Evolutionary conservation across 2,329 filamentous ascomycete genomes (phyloP), one percentile per base, ranked within the genome.

Genomic region (Microdochium bolleyi): DNA sequence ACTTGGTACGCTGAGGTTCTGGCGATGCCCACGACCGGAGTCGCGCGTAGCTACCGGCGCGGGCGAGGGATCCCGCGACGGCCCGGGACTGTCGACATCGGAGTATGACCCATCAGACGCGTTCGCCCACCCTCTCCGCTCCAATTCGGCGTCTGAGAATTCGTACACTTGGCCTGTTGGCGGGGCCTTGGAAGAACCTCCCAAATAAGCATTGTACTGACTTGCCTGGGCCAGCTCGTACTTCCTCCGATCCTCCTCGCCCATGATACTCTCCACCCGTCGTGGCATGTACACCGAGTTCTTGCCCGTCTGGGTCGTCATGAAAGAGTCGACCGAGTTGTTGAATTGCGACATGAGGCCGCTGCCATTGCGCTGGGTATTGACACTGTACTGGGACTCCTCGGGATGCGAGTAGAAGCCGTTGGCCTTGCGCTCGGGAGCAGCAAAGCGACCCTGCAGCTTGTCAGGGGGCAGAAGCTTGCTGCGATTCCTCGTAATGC

Each of bases 391-490:
- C 56, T 80, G 73, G n/a, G 83, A 85, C 58, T 88, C 85, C 64
- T 89, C 86, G 10, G 73, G 72, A 63, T 89, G 83, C 55, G 80
- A 73, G 65, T 90, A 92, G 69, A 81, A 85, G 24, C 86, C 87
- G 51, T 82, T 81, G 11, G 84, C 76, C 34, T 85, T 78, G 61
- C 80, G 78, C 63, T 88, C 80, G 2, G 88, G 82, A 9, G 85
- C 82, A 2, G 86, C 82, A 63, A 96, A 95, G 57, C 85, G 84
- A 53, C 90, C 90, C 60, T 92, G 87, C 37, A 95, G 72, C 54
- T 81, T 79, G 57, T 85, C 80, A 1, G 88, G 85, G 0, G 92
- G 92, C 59, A 87, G 82, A 22, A 96, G 74, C 41, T 68, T 82
- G 75, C 67, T 86, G 69, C 63, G 77, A 59, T 67, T 73, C 62